Base-by-base conservation (phyloP, 495 filamentous ascomycete genomes). In the Annulohypoxylon bovei region DNA sequence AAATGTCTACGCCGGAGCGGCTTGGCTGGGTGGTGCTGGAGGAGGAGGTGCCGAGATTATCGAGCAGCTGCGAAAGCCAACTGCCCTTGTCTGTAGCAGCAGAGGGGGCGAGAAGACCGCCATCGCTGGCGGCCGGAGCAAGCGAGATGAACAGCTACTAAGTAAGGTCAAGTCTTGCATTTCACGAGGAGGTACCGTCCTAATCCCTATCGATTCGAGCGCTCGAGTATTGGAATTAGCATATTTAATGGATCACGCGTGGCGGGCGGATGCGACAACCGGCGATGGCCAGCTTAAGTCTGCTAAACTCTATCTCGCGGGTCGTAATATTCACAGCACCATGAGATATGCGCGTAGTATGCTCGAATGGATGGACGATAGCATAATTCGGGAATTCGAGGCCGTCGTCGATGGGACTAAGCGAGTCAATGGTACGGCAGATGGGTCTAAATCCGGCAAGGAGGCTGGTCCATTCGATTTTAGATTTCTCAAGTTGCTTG, bases 311-410 rank as follows among this genome's bases (percentile, higher is more conserved):
- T 98, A 94, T 76, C 79, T 99, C 35, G 95, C 92, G 0, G 93
- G 92, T 18, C 90, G 87, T 50, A 94, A 90, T 67, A 89, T 91
- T 56, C 86, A 88, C 55, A 92, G 91, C 23, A 95, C 93, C 1
- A 93, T 97, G 89, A 83, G 91, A 61, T 89, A 97, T 59, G 92
- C 94, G 14, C 86, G 93, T 67, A 98, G 95, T 76, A 97, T 98
- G 93, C 81, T 98, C 58, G 95, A 99, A 77, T 99, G 95, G 95
- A 98, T 98, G 93, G 94, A 98, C 73, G 94, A 97, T 71, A 90
- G 86, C 52, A 93, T 99, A 53, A 88, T 97, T 56, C 87, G 90
- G 50, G 94, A 98, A 68, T 96, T 97, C 62, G 96, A 99, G 78
- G 89, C 90, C 1, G 88, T 90, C 1, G 91, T 85, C 1, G 84